A percentile compares a stretch with the other conserved stretches of the same genome.
Conservation (phyloP, 257 asterid genomes). For the Parsonsia alboflavescens region DNA sequence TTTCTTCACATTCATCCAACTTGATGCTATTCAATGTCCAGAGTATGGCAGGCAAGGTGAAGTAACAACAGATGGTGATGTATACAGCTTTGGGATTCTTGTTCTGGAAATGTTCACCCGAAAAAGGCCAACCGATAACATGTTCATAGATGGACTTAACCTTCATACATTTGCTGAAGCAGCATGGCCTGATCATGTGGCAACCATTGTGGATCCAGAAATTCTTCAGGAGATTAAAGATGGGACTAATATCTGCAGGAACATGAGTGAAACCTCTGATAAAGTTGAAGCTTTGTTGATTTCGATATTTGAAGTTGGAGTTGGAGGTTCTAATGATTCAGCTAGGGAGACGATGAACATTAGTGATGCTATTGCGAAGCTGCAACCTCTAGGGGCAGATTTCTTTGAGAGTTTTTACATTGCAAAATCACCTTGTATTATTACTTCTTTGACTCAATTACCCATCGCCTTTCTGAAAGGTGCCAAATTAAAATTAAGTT, state of each 20-base stretch:
- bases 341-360: background rate
- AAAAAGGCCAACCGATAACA: background rate
- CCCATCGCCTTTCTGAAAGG: no score
- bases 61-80: constrained; percentile 20
- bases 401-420: no score
- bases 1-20: background rate
- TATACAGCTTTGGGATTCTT: background rate
- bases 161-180: background rate
- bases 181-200: background rate
- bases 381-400: background rate
- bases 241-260: background rate
- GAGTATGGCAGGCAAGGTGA: constrained; percentile 34
- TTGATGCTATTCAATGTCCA: background rate
- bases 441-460: no score
- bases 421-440: background rate
- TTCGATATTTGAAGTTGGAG: background rate
- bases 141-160: background rate
- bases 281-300: background rate
- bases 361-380: background rate
- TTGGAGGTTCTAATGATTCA: background rate
- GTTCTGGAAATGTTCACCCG: background rate
- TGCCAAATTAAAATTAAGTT: no score
- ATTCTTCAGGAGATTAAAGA: background rate
- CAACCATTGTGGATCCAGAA: background rate
- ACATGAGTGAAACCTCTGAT: background rate